These are phyloP conservation scores for Mucor plumbeus DNA, from an alignment of 371 early-diverging fungal genomes.

Conservation along the genomic window DNA sequence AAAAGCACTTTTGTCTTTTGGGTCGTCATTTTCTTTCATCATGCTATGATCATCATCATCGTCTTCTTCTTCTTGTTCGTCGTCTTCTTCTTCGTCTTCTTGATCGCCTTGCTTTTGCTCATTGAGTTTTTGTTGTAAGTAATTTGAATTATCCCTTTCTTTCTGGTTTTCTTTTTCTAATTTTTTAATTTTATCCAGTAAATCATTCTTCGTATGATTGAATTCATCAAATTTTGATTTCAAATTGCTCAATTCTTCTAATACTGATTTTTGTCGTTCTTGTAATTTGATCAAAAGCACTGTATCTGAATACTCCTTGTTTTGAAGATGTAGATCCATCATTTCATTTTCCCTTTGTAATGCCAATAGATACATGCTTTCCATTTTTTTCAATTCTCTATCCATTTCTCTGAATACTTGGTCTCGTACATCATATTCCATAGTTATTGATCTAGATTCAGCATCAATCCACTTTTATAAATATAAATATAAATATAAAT, in stretches of 20 bases:
- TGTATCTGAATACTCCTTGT: background rate
- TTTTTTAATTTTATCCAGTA: constrained; percentile 26
- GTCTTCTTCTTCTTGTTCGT: constrained; percentile 19
- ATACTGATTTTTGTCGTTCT: background rate
- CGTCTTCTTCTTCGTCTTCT: constrained; percentile 20
- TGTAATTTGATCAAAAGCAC: background rate
- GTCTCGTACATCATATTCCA: constrained; percentile 60
- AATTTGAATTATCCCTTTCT: constrained; percentile 21
- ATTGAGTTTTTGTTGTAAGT: constrained; percentile 31
- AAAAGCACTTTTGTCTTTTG: background rate
- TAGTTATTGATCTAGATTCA: constrained; percentile 53
- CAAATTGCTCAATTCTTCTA: constrained; percentile 10
- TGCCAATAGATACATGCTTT: constrained; percentile 43
- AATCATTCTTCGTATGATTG: background rate
- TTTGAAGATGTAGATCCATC: constrained; percentile 8
- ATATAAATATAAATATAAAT: too few relatives aligned
- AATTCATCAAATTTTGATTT: background rate
- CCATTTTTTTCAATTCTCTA: constrained; percentile 43
- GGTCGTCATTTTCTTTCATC: constrained; percentile 12
- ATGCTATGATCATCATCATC: constrained; percentile 4
- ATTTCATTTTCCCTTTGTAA: constrained; percentile 36
- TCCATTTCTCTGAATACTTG: constrained; percentile 56
- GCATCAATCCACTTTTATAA: constrained; percentile 57
- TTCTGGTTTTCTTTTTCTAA: constrained; percentile 38
- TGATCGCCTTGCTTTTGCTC: constrained; percentile 21